A percentile compares a stretch with the other conserved stretches of the same genome.
phyloP scores from a whole-genome alignment of 2,329 filamentous ascomycete species.

The Colletotrichum theobromicola region DNA sequence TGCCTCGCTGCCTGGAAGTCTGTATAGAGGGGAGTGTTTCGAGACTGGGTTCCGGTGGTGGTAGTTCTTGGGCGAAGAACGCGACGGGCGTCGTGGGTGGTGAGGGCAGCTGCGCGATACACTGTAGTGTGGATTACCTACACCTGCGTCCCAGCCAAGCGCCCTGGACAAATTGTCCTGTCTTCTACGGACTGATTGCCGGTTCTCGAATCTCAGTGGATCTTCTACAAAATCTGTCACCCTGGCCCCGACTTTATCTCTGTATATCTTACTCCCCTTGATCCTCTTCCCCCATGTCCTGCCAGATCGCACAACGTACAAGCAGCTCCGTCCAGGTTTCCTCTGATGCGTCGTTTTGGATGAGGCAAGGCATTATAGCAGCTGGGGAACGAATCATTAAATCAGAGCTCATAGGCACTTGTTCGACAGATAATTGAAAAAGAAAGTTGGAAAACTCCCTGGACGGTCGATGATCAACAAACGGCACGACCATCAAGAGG shows the following conservation, averaged over 20 bases:
- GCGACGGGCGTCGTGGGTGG: background rate
- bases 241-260: background rate
- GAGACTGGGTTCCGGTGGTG: background rate
- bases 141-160: background rate
- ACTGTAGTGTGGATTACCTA: background rate
- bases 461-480: background rate
- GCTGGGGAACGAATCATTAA: too few species aligned
- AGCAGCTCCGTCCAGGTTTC: too few species aligned
- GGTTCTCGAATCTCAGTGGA: background rate
- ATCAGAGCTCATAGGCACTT: background rate
- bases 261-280: too few species aligned
- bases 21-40: fast-evolving
- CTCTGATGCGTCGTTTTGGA: too few species aligned
- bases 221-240: background rate
- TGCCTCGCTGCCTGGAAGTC: background rate
- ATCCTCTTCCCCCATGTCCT: too few species aligned
- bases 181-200: background rate
- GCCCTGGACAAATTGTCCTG: background rate
- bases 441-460: background rate
- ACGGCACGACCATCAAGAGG: background rate
- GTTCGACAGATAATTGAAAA: background rate
- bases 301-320: too few species aligned
- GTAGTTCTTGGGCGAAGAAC: background rate
- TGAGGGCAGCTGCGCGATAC: background rate
- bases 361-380: too few species aligned